Evolutionary conservation across 1,284 basidiomycete species (phyloP).

Genomic region (Sporisorium scitamineum): DNA sequence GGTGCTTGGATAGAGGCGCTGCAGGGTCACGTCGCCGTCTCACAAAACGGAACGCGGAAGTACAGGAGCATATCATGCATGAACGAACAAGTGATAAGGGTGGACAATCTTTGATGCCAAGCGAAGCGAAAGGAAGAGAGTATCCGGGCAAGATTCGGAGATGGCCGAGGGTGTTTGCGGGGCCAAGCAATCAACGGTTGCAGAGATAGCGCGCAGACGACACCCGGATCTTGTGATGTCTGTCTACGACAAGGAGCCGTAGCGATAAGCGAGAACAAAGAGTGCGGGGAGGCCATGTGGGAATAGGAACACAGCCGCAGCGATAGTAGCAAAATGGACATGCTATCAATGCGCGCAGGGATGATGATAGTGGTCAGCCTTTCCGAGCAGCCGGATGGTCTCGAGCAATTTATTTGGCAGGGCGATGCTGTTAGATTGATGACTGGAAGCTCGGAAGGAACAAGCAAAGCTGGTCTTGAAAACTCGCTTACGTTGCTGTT

Average conservation of each 20-base stretch:
- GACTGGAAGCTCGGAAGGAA: constrained; percentile 34
- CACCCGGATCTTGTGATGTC: constrained; percentile 26
- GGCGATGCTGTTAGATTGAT: constrained; percentile 9
- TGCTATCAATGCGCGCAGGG: constrained; percentile 10
- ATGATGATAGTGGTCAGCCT: constrained; percentile 13
- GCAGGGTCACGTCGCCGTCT: constrained; percentile 25
- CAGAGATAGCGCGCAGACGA: constrained; percentile 29
- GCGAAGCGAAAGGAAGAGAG: background rate
- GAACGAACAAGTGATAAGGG: background rate
- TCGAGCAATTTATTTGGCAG: constrained; percentile 21
- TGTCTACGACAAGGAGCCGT: background rate
- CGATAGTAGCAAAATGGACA: background rate
- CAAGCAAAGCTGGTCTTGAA: background rate
- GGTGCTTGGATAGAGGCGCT: background rate
- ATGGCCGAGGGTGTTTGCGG: constrained; percentile 35
- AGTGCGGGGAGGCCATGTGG: constrained; percentile 51
- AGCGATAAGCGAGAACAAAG: background rate
- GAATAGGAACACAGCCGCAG: background rate
- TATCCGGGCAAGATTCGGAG: constrained; percentile 39
- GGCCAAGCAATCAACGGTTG: constrained; percentile 38
- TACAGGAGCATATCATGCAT: background rate
- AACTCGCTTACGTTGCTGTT: too few species aligned
- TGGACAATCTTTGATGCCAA: background rate
- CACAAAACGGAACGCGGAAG: background rate
- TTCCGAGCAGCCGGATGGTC: constrained; percentile 36